Evolutionary conservation across 352 stramenopile genomes (phyloP).

Genomic region (Halophytophthora polymorphica): DNA sequence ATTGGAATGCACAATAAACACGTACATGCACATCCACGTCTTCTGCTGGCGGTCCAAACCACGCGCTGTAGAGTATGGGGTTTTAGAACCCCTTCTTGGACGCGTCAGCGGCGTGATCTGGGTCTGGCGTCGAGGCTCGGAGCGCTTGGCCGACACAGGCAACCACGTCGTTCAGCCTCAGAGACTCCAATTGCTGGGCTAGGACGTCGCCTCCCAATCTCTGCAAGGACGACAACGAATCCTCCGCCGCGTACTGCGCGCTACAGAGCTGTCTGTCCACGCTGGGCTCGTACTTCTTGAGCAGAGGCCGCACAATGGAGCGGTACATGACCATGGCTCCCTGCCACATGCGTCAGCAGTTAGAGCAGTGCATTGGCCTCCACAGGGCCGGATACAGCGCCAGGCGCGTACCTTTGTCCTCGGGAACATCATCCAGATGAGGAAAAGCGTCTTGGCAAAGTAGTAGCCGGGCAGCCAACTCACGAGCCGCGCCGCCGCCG

Average conservation of each 20-base stretch:
- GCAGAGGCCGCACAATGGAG: constrained; percentile 48
- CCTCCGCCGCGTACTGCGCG: constrained; percentile 39
- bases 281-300: constrained; percentile 69
- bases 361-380: neutral
- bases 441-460: constrained; percentile 92
- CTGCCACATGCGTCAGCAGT: constrained; percentile 12
- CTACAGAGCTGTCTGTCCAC: constrained; percentile 65
- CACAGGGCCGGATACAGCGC: neutral
- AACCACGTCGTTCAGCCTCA: constrained; percentile 56
- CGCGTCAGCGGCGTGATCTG: constrained; percentile 6
- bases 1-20: no score
- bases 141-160: constrained; percentile 45
- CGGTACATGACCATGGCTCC: constrained; percentile 70
- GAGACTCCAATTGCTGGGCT: constrained; percentile 36
- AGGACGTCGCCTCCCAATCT: constrained; percentile 46
- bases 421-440: constrained; percentile 95
- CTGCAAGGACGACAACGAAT: constrained; percentile 48
- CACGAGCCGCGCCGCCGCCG: constrained; percentile 44
- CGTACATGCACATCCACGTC: neutral
- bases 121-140: constrained; percentile 16
- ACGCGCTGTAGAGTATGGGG: no score
- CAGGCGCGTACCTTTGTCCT: constrained; percentile 77
- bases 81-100: no score
- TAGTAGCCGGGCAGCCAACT: constrained; percentile 93
- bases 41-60: neutral